Evolutionary conservation across 495 filamentous ascomycete species (phyloP).

Genomic region (Sordaria brevicollis): DNA sequence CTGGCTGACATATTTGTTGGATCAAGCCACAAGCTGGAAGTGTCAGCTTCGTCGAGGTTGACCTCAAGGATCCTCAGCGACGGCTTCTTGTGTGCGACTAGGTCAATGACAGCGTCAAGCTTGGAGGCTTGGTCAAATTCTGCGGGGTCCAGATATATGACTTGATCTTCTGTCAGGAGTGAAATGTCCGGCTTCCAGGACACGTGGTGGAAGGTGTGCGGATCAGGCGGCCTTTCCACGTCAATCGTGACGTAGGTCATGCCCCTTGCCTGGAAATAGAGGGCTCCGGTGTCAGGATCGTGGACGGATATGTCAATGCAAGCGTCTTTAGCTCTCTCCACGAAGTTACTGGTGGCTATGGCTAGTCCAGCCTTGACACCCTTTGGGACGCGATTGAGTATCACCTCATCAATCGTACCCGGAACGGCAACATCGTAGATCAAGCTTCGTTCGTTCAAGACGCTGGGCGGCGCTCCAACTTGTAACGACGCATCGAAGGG

Average conservation of each 20-base stretch:
- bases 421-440: slow-evolving; percentile 1
- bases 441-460: slow-evolving; percentile 1
- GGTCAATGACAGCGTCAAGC: slow-evolving; percentile 11
- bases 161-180: slow-evolving; percentile 11
- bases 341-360: background rate
- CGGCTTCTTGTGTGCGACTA: slow-evolving; percentile 23
- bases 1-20: background rate
- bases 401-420: background rate
- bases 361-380: background rate
- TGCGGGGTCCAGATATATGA: background rate
- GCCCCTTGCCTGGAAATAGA: slow-evolving; percentile 13
- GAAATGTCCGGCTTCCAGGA: slow-evolving; percentile 24
- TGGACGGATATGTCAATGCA: slow-evolving; percentile 4
- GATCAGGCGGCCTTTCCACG: background rate
- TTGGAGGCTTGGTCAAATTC: background rate
- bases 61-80: slow-evolving; percentile 19
- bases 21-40: background rate
- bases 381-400: slow-evolving; percentile 1
- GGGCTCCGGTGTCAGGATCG: slow-evolving; percentile 7
- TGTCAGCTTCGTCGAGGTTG: slow-evolving; percentile 6
- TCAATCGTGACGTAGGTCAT: slow-evolving; percentile 9
- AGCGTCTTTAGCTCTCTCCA: background rate
- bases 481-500: slow-evolving; percentile 29
- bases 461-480: slow-evolving; percentile 7
- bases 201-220: slow-evolving; percentile 9